A percentile compares a stretch with the other conserved stretches of the same genome.
Conservation (phyloP, 805 yeast species). For the Kuraishia cidri region DNA sequence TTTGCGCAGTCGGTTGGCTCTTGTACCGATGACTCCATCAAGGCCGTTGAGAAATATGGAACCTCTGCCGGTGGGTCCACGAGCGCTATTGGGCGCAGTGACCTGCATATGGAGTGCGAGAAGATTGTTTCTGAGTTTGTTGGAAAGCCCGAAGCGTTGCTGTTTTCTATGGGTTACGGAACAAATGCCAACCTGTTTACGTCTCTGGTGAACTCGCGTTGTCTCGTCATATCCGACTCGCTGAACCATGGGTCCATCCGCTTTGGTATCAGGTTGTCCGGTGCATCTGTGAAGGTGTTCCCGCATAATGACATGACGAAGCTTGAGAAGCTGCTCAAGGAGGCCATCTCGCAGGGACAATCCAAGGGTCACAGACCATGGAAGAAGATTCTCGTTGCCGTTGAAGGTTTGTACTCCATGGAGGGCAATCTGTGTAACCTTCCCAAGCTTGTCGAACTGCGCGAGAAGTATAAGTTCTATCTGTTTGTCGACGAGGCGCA, state of each 20-base stretch:
- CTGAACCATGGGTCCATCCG: slow-evolving; percentile 94
- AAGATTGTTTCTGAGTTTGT: slow-evolving; percentile 71
- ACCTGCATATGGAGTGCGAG: slow-evolving; percentile 70
- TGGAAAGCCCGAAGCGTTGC: slow-evolving; percentile 81
- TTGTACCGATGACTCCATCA: slow-evolving; percentile 75
- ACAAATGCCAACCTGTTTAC: slow-evolving; percentile 87
- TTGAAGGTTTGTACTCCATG: slow-evolving; percentile 90
- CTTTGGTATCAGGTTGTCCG: slow-evolving; percentile 87
- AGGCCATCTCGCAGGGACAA: slow-evolving; percentile 88
- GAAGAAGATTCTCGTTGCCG: slow-evolving; percentile 77
- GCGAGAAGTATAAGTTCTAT: slow-evolving; percentile 80
- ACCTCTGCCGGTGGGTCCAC: slow-evolving; percentile 75
- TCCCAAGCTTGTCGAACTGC: slow-evolving; percentile 64
- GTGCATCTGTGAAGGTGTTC: slow-evolving; percentile 87
- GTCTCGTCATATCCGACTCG: slow-evolving; percentile 89
- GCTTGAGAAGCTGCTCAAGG: slow-evolving; percentile 70
- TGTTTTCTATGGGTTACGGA: slow-evolving; percentile 93
- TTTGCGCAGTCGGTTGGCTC: slow-evolving; percentile 92
- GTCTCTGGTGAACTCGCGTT: slow-evolving; percentile 75
- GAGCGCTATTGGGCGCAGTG: slow-evolving; percentile 64
- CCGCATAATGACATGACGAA: slow-evolving; percentile 85
- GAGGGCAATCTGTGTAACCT: slow-evolving; percentile 86
- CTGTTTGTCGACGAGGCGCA: slow-evolving; percentile 96
- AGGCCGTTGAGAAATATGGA: slow-evolving; percentile 60
- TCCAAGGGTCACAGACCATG: slow-evolving; percentile 95